Base-by-base conservation (phyloP, 306 rosid species). In the Vigna nakashimae region DNA sequence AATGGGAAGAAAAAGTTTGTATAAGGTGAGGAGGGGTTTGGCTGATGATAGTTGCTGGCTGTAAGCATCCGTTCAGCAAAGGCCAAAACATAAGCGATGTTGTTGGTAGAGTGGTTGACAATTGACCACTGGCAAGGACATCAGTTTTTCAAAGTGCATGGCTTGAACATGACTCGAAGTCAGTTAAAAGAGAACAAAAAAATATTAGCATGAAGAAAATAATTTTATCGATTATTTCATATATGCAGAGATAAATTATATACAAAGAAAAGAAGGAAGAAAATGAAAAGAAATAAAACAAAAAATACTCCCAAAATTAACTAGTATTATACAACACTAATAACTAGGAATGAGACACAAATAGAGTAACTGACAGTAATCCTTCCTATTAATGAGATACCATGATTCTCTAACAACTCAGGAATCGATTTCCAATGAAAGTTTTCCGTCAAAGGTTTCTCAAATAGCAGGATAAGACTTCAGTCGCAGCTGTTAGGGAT, bases 211-310 rank as follows among this genome's bases (percentile, higher is more conserved):
- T 24, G n/a, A 57, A 57, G 64, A 57, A 22, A 57, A 57, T 10
- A 57, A 1, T 11, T 11, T 24, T n/a, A 57, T 22, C 34, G 26
- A 12, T 55, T 51, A 51, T 51, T 51, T n/a, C 2, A 6, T 51
- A 42, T 9, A 2, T n/a, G 24, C 22, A 51, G 3, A 50, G 55
- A 51, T n/a, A 51, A 3, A 51, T n/a, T 57, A 57, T 12, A 24
- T 57, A 57, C n/a, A 57, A 57, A 22, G 57, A 57, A 57, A 57
- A 22, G 57, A 57, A 56, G 63, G 63, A 56, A 56, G 32, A 3
- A 20, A 56, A 56, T 1, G 4, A 56, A 56, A 57, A 57, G 9
- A 22, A 57, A 10, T 22, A 57, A 22, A 6, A 56, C 10, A 55
- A 55, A 22, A 56, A 10, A 11, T 11, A 24, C 24, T 26, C 40